Evolutionary conservation across 768 basidiomycete genomes (phyloP), one percentile per base, ranked within the genome.

Genomic region (Lanmaoa rubissima): DNA sequence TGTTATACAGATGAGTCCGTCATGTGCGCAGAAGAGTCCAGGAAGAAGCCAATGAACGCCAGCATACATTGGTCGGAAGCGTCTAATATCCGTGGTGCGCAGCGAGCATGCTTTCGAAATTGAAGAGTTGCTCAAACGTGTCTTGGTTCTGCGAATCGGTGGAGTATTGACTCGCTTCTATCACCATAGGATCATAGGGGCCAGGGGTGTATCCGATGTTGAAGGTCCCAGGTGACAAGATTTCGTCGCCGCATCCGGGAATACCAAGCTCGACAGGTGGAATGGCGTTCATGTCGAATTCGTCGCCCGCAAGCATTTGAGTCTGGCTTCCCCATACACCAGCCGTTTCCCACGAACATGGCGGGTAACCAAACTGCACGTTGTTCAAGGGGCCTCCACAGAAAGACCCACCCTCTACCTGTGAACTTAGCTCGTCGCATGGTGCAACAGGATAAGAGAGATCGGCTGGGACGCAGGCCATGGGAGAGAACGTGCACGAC

Each of bases 211-310:
- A 70, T 39, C 59, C 65, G 35, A 67, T 51, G 60, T 46, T 43
- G 52, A 63, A 67, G 41, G 55, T 24, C 0, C 61, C 62, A 44
- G 60, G 52, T 44, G 58, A 40, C 54, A 64, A 32, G 4, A 65
- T 47, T n/a, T 67, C 63, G 43, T 70, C 59, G 35, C 75, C 75
- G 45, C 74, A 78, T 43, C 82, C 82, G 47, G 80, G 75, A 57
- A 81, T 66, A 16, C 82, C 82, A 51, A 87, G 74, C 59, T 86
- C 80, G 67, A 87, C 79, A 0, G 86, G 81, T 2, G 85, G 86
- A 60, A 89, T 89, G 24, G 83, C 73, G 61, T 65, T 72, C 60
- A 89, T 69, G 65, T 88, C 86, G 66, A 88, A 89, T 71, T 88
- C 87, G 68, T 86, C 84, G 53, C 77, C 79, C 39, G 73, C 73